phyloP scores from a whole-genome alignment of 2,329 filamentous ascomycete genomes.

The Aspergillus sp. region DNA sequence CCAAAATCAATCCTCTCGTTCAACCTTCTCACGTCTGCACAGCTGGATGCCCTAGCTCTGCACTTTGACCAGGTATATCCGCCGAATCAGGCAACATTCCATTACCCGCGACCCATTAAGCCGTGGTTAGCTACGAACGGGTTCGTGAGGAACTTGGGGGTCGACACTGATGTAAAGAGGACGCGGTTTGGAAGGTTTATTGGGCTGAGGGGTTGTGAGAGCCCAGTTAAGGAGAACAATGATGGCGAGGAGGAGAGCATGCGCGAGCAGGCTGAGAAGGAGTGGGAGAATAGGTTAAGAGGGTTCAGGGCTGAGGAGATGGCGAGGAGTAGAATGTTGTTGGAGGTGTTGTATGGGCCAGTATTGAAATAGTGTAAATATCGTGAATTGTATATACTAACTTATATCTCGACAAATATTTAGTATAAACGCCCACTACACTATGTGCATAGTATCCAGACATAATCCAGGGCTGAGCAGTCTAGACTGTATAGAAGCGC shows the following conservation, averaged over 20 bases:
- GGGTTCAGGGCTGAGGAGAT: background rate
- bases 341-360: background rate
- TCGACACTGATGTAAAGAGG: slow-evolving; percentile 39
- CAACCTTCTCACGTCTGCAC: slow-evolving; percentile 40
- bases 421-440: background rate
- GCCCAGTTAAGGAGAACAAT: slow-evolving; percentile 15
- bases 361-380: background rate
- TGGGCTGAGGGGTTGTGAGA: slow-evolving; percentile 40
- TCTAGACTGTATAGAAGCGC: no score
- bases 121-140: slow-evolving; percentile 30
- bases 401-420: background rate
- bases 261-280: slow-evolving; percentile 10
- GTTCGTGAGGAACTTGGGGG: slow-evolving; percentile 9
- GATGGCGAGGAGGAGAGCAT: background rate
- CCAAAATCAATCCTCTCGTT: slow-evolving; percentile 39
- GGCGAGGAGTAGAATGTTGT: background rate
- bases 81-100: slow-evolving; percentile 27
- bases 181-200: slow-evolving; percentile 45
- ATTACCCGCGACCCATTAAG: slow-evolving; percentile 35
- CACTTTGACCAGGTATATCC: slow-evolving; percentile 46
- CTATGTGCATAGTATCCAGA: no score
- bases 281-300: background rate
- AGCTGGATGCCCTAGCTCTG: slow-evolving; percentile 42
- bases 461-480: no score
- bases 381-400: no score